A percentile compares a stretch with the other conserved stretches of the same genome.
phyloP scores from a whole-genome alignment of 306 rosid species.

The Hippophae gyantsensis region DNA sequence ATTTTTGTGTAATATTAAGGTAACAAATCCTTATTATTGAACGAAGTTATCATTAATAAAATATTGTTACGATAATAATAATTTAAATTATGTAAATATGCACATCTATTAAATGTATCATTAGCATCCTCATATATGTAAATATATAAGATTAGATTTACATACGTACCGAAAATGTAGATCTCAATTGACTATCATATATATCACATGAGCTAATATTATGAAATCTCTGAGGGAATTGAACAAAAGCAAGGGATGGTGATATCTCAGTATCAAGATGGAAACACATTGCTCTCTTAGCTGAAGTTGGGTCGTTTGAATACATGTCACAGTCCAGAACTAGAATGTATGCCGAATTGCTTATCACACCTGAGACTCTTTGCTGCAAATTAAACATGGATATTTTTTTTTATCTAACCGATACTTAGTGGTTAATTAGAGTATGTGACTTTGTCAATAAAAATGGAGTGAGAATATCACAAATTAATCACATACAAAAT shows the following conservation, averaged over 20 bases:
- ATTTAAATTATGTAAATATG: too few relatives aligned
- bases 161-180: conserved; percentile 20
- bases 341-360: conserved; percentile 57
- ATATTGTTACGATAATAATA: too few relatives aligned
- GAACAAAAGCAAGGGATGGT: conserved; percentile 49
- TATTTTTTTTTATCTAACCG: too few relatives aligned
- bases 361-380: conserved; percentile 54
- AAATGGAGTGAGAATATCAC: too few relatives aligned
- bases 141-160: not conserved
- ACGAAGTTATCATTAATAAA: too few relatives aligned
- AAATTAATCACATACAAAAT: too few relatives aligned
- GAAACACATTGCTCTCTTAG: conserved; percentile 58
- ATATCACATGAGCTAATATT: conserved; percentile 46
- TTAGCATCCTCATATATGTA: not conserved
- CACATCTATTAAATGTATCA: too few relatives aligned
- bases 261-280: conserved; percentile 61
- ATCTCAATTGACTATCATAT: conserved; percentile 49
- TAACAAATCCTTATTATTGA: too few relatives aligned
- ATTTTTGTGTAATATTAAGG: too few relatives aligned
- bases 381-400: conserved; percentile 23
- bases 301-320: conserved; percentile 59
- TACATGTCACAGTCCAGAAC: conserved; percentile 74
- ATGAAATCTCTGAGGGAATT: conserved; percentile 55
- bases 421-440: too few relatives aligned
- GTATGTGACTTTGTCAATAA: too few relatives aligned